These are phyloP conservation scores for Pestalotiopsis fici DNA, from an alignment of 2,329 filamentous ascomycete genomes.

Conservation along the genomic window DNA sequence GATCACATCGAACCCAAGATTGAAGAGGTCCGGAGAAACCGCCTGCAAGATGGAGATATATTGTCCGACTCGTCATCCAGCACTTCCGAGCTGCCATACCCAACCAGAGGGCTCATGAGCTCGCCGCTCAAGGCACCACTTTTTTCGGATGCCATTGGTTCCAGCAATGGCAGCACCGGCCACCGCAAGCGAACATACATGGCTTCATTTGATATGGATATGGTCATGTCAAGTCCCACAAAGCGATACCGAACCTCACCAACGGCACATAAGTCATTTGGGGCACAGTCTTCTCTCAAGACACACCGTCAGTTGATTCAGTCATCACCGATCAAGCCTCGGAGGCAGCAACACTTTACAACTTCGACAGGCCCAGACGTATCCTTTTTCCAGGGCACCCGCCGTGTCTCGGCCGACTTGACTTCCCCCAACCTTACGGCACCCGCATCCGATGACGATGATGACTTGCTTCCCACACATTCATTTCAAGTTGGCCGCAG, in stretches of 20 bases:
- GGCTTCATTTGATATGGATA: conserved; percentile 53
- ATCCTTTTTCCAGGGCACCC: conserved; percentile 76
- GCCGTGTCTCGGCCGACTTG: conserved; percentile 66
- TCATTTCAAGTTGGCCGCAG: conserved; percentile 68
- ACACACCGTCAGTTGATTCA: conserved; percentile 74
- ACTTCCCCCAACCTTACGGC: conserved; percentile 62
- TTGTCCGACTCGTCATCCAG: conserved; percentile 87
- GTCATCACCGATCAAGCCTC: conserved; percentile 82
- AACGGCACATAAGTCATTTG: conserved; percentile 59
- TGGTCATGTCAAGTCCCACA: conserved; percentile 53
- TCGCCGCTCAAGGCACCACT: conserved; percentile 81
- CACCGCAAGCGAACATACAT: conserved; percentile 66
- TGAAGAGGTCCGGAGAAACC: conserved; percentile 74
- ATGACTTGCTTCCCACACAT: conserved; percentile 75
- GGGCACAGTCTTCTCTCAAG: conserved; percentile 71
- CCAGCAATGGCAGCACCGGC: conserved; percentile 67
- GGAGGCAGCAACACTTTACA: conserved; percentile 74
- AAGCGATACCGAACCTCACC: conserved; percentile 74
- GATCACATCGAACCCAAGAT: conserved; percentile 84
- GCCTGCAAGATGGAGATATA: conserved; percentile 70
- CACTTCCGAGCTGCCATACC: conserved; percentile 75
- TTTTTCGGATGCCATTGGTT: conserved; percentile 80
- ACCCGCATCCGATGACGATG: conserved; percentile 73
- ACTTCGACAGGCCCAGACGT: conserved; percentile 70
- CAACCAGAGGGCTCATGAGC: conserved; percentile 71